Conservation (phyloP, 1,284 basidiomycete genomes). For the Ceratorhiza oryzae-sativae region DNA sequence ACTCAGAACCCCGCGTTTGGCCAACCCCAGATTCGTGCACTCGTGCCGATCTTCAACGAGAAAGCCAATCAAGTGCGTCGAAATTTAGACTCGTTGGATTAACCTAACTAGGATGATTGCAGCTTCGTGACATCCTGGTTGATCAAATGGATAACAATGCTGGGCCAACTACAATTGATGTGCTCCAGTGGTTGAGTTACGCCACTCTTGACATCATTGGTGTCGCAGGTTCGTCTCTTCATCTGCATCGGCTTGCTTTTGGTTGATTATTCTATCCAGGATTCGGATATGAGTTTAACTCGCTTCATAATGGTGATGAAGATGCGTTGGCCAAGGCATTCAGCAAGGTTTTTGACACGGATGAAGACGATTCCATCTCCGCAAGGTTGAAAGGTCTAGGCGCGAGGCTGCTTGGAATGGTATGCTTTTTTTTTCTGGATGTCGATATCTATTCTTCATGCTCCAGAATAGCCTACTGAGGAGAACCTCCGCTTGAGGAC, state of each 20-base stretch:
- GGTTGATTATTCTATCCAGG: not conserved
- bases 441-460: not conserved
- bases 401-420: constrained; percentile 11
- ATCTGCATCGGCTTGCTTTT: not conserved
- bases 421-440: not conserved
- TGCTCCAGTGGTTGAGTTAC: constrained; percentile 50
- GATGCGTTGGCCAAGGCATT: constrained; percentile 48
- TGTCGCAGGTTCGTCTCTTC: constrained; percentile 47
- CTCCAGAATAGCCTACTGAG: constrained; percentile 43
- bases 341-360: constrained; percentile 45
- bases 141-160: constrained; percentile 19
- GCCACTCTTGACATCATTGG: constrained; percentile 56
- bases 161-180: constrained; percentile 47
- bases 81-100: not conserved
- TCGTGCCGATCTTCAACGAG: constrained; percentile 39
- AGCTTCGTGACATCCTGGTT: constrained; percentile 42
- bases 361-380: not conserved
- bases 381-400: not conserved
- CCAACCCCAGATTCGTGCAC: constrained; percentile 33
- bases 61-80: constrained; percentile 40
- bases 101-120: not conserved
- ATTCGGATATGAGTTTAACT: constrained; percentile 44
- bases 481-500: constrained; percentile 5
- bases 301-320: constrained; percentile 43
- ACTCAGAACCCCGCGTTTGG: constrained; percentile 41